Percentiles rank a stretch among this genome's conserved stretches.
Evolutionary conservation across 2,329 filamentous ascomycete species (phyloP).

Genomic region (Colletotrichum higginsianum): DNA sequence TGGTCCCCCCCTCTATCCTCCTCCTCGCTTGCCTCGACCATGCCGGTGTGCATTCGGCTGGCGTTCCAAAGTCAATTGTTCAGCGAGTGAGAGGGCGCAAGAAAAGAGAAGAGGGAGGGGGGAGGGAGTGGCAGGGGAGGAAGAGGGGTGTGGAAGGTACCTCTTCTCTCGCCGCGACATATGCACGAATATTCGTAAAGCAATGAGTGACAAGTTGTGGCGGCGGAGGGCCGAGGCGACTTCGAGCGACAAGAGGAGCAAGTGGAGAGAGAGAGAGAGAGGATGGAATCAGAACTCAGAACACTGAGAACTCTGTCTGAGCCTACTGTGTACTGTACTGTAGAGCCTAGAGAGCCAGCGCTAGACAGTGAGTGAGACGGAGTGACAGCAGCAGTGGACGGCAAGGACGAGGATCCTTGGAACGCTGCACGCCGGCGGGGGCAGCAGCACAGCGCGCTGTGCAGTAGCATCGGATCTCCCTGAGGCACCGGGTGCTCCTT

Average conservation of each 20-base stretch:
- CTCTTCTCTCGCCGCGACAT: background rate
- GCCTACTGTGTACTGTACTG: too few species aligned
- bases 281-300: background rate
- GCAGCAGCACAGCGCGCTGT: constrained; percentile 27
- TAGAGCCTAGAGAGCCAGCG: background rate
- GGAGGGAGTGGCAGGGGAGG: constrained; percentile 4
- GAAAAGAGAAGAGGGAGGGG: constrained; percentile 4
- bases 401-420: constrained; percentile 27
- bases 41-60: constrained; percentile 12
- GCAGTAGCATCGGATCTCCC: constrained; percentile 39
- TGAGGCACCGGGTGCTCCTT: constrained; percentile 6
- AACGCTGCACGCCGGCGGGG: constrained; percentile 32
- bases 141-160: constrained; percentile 17
- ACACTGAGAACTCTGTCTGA: background rate
- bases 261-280: constrained; percentile 10
- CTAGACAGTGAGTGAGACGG: constrained; percentile 4
- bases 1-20: background rate
- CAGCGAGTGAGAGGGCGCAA: constrained; percentile 24
- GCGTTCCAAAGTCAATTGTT: constrained; percentile 15
- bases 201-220: background rate
- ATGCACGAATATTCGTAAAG: background rate
- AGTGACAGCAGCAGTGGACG: constrained; percentile 15
- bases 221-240: constrained; percentile 3
- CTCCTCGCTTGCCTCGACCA: constrained; percentile 15
- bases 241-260: background rate